phyloP scores from a whole-genome alignment of 805 yeast species.

The Saturnispora mendoncae region DNA sequence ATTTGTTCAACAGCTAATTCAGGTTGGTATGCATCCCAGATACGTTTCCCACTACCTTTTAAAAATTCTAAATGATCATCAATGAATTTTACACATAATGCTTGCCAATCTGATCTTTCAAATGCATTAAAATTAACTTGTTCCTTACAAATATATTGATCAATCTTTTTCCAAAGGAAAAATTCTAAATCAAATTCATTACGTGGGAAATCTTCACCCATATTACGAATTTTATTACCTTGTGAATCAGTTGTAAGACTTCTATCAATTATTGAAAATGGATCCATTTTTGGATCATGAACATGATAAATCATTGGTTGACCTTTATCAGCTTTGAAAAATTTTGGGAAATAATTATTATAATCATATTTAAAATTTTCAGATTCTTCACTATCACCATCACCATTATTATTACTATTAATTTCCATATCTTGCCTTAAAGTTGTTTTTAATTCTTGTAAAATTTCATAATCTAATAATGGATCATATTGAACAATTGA shows the following conservation, averaged over 20 bases:
- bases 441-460: constrained; percentile 19
- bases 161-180: constrained; percentile 28
- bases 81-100: constrained; percentile 24
- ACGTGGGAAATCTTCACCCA: constrained; percentile 29
- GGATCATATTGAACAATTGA: constrained; percentile 31
- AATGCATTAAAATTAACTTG: constrained; percentile 19
- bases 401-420: too few species aligned
- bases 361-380: constrained; percentile 24
- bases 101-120: constrained; percentile 17
- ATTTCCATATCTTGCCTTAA: constrained; percentile 19
- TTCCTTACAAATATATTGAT: constrained; percentile 28
- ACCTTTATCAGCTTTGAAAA: constrained; percentile 23
- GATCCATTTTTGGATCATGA: constrained; percentile 48
- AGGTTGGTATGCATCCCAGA: constrained; percentile 16
- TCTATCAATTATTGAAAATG: constrained; percentile 32
- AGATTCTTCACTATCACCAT: too few species aligned
- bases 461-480: constrained; percentile 22
- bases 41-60: constrained; percentile 17
- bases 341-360: constrained; percentile 21
- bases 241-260: constrained; percentile 25
- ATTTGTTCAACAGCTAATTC: constrained; percentile 11
- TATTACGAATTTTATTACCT: constrained; percentile 25
- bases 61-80: constrained; percentile 22
- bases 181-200: constrained; percentile 28
- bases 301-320: constrained; percentile 36